Base-by-base conservation (phyloP, 1,139 yeast species). In the Spathaspora sp. region DNA sequence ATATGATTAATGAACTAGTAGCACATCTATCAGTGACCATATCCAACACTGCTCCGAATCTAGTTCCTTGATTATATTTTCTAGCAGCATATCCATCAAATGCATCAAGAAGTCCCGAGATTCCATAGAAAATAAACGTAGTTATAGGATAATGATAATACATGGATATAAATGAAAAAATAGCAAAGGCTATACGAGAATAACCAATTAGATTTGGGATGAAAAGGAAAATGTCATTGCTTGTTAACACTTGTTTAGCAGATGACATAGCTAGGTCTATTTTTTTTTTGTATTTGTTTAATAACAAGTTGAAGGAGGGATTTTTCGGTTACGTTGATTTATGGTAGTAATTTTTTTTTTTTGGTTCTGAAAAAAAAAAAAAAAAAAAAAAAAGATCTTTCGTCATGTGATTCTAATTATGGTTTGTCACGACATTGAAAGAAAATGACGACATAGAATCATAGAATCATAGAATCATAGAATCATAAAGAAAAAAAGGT, bases 1-100 rank as follows among this genome's bases (percentile, higher is more conserved):
- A 93, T 63, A 96, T 90, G 56, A 90, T 84, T 59, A 95, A 76
- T 18, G 96, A 87, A 11, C 96, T 82, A 0, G 99, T 95, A 23
- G 99, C 93, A 64, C 98, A 93, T 62, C 99, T 78, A 63, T 95
- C 99, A 25, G 99, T 93, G 33, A 95, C 98, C 99, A 95, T 95
- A 68, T 95, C 99, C 58, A 95, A 77, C 18, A 95, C 96, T 11
- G 99, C 98, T 31, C 99, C 99, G 58, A 90, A 89, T 55, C 82
- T 80, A 33, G 97, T 89, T 13, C 97, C 88, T 66, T 95, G 99
- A 62, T 87, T 82, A 65, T 75, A 89, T 59, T 80, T 80, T 51
- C 99, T 80, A 8, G 99, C 99, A 45, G 97, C 96, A 49, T 86
- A 85, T 4, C 99, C 99, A 64, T 95, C 99, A 54, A 91, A 81